Conservation (phyloP, 495 filamentous ascomycete species). For the Chaetomidium leptoderma region DNA sequence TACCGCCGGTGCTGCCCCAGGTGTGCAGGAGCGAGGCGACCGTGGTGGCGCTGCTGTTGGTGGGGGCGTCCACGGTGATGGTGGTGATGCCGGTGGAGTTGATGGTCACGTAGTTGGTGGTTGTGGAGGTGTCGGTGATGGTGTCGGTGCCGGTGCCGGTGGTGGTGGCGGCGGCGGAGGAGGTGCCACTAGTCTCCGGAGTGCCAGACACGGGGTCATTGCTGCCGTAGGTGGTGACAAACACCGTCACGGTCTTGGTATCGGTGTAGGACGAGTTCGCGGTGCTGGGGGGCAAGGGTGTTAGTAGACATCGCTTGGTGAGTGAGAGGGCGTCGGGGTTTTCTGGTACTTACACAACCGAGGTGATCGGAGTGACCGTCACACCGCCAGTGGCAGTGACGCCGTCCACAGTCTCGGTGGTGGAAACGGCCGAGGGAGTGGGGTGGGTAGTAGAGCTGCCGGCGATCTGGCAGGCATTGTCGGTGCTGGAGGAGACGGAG, state of each 20-base stretch:
- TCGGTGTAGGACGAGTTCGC: neutral
- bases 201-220: neutral
- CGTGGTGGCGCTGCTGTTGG: neutral
- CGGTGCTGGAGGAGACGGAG: neutral
- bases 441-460: neutral
- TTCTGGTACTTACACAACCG: neutral
- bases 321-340: too few relatives aligned
- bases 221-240: neutral
- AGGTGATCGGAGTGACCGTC: neutral
- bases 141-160: neutral
- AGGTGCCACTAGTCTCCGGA: too few relatives aligned
- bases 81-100: neutral
- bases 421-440: neutral
- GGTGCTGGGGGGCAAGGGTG: neutral
- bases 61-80: neutral
- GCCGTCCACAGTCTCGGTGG: neutral
- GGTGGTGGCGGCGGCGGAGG: too few relatives aligned
- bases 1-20: neutral
- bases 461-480: neutral
- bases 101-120: neutral
- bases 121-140: neutral
- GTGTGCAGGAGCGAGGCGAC: neutral
- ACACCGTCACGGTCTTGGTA: constrained; percentile 12
- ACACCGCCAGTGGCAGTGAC: neutral
- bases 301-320: neutral